Conservation (phyloP, 495 filamentous ascomycete species). For the Aspergillus avenaceus region DNA sequence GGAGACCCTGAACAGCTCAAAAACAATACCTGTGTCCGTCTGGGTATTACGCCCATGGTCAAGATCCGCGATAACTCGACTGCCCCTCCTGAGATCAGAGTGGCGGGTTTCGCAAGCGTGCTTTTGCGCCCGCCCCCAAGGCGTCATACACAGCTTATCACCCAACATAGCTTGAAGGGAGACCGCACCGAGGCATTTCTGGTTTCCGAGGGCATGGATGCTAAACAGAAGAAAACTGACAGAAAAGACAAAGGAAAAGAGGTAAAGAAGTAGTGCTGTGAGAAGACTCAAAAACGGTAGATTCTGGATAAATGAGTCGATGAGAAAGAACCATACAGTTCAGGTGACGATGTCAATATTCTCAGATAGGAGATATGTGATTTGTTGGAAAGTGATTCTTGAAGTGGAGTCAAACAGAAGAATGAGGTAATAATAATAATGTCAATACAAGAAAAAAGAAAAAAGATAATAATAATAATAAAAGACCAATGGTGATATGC, state of each 20-base stretch:
- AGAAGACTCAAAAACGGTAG: no score
- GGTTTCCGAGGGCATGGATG: background rate
- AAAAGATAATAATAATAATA: background rate
- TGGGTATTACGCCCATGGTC: conserved; percentile 13
- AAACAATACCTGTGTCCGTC: conserved; percentile 7
- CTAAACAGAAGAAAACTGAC: no score
- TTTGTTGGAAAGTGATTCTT: no score
- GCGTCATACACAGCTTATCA: background rate
- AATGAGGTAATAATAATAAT: background rate
- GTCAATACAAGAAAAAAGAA: background rate
- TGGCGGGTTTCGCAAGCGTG: conserved; percentile 12
- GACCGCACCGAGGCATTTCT: background rate
- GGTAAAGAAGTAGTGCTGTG: no score
- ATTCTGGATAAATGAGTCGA: no score
- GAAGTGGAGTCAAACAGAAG: no score
- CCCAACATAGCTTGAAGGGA: background rate
- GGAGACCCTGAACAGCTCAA: conserved; percentile 8
- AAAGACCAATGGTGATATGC: background rate
- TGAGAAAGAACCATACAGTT: no score
- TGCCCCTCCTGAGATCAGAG: conserved; percentile 1
- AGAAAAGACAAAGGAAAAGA: no score
- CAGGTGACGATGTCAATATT: no score
- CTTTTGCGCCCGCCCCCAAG: conserved; percentile 11
- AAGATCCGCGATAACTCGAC: conserved; percentile 11
- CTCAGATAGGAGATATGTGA: no score